phyloP scores from a whole-genome alignment of 2,329 filamentous ascomycete genomes.

The Plectosphaerella cucumerina region DNA sequence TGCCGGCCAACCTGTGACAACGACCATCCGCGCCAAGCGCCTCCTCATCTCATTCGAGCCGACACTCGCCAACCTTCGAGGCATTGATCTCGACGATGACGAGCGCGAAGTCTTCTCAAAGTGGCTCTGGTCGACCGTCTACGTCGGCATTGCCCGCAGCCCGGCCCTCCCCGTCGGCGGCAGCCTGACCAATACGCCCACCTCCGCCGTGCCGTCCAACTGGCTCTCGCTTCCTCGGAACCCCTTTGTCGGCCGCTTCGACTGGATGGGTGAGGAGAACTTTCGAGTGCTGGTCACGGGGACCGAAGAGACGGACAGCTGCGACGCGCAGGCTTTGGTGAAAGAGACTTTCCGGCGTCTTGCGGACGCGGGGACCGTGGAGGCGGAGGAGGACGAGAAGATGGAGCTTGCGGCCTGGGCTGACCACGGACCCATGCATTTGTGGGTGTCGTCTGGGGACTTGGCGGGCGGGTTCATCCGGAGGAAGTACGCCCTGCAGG shows the following conservation, averaged over 20 bases:
- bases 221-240: constrained; percentile 18
- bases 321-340: constrained; percentile 18
- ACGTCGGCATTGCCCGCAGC: constrained; percentile 24
- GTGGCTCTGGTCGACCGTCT: constrained; percentile 25
- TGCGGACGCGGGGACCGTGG: constrained; percentile 14
- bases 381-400: constrained; percentile 1
- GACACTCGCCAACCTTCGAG: constrained; percentile 20
- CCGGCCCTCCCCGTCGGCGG: constrained; percentile 21
- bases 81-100: constrained; percentile 24
- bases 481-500: constrained; percentile 31
- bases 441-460: constrained; percentile 21
- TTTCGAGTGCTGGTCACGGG: constrained; percentile 23
- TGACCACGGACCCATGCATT: constrained; percentile 25
- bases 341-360: constrained; percentile 18
- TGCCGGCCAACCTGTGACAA: constrained; percentile 11
- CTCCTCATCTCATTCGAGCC: constrained; percentile 32
- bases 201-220: constrained; percentile 17
- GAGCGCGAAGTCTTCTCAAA: constrained; percentile 25
- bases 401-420: constrained; percentile 21
- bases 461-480: constrained; percentile 29
- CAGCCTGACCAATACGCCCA: constrained; percentile 22
- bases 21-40: constrained; percentile 24
- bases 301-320: constrained; percentile 9
- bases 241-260: constrained; percentile 22
- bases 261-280: constrained; percentile 19